Base-by-base conservation (phyloP, 768 basidiomycete species). In the Collybiopsis confluens region DNA sequence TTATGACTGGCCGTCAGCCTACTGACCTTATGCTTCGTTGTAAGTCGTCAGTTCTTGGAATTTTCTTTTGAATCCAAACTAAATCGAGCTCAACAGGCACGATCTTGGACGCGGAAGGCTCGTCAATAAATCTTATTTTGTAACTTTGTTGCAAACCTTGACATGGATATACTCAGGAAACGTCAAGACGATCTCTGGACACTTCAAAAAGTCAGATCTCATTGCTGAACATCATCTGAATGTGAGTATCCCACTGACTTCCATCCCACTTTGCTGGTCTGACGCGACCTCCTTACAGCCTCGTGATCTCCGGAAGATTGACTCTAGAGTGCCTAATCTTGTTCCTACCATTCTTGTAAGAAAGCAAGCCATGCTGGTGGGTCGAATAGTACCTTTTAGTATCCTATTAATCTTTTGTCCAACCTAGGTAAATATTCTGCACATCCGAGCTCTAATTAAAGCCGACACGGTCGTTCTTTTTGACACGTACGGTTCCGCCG, bases 221-320 rank as follows among this genome's bases (percentile, higher is more conserved):
- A 92, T 92, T 69, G 70, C 78, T 35, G 90, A 94, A 65, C 92
- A 96, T 69, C 82, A 85, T 61, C 72, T 98, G 58, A 92, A 96
- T 75, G 95, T 97, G 75, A 73, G 88, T 70, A 36, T 45, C 42
- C 56, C 54, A 57, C 61, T 51, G 54, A 30, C 21, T 28, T 35
- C 53, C 48, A 41, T 59, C 49, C 37, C 45, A 30, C 46, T 58
- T 56, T 50, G 63, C 59, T 65, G 55, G 38, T 21, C 45, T 55
- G 57, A 55, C 59, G 48, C 64, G 33, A 36, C 57, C 56, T 53
- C 56, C 55, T 54, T 60, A 59, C 61, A 59, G 90, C 88, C 93
- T 61, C 88, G 96, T 77, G 96, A 98, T 74, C 77, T 98, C 21
- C 87, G 96, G 52, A 97, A 98, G 76, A 90, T 98, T 60, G 96